Base-by-base conservation (phyloP, 116 monocot species). In the Trichopus zeylanicus region DNA sequence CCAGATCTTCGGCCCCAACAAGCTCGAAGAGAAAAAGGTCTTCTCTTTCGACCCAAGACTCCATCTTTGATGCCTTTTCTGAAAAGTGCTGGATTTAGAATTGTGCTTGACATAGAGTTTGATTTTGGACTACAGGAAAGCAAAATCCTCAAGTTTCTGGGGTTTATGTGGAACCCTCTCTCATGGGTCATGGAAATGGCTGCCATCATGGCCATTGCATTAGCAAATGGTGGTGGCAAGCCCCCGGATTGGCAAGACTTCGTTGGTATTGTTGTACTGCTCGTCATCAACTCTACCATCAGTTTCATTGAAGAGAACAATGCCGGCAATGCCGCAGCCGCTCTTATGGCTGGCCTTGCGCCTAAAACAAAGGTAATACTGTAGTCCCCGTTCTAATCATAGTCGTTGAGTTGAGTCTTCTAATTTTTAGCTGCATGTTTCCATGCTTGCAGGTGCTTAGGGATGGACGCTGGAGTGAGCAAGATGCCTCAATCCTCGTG, bases 11-110 rank as follows among this genome's bases (percentile, higher is more conserved):
- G 95, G 95, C 20, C 90, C 83, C 63, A 95, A 95, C 86, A 95
- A 79, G 79, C 90, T 95, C 73, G 95, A 95, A 70, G 95, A 95
- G 75, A 95, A 89, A 63, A 89, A 83, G 82, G 90, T 90, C 39
- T 29, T 29, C 15, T 18, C 2, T 0, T 60, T n/a, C 19, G 7
- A 51, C 7, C 7, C 19, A 51, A 22, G 51, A 51, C 6, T 1
- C 0, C 34, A 20, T 4, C 7, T 34, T n/a, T 60, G 3, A 1
- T 10, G 48, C 29, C 15, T n/a, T 24, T 29, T 4, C 20, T 19
- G n/a, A n/a, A n/a, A n/a, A n/a, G 18, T 31, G 11, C 19, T 37
- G 32, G 3, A 42, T 20, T 30, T 21, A 26, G 1, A 8, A 5
- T 48, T 5, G 7, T 57, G 23, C 15, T 22, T 21, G 31, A 26